A percentile compares a stretch with the other conserved stretches of the same genome.
Conservation (phyloP, 805 yeast genomes). For the Kluyveromyces aestuarii region DNA sequence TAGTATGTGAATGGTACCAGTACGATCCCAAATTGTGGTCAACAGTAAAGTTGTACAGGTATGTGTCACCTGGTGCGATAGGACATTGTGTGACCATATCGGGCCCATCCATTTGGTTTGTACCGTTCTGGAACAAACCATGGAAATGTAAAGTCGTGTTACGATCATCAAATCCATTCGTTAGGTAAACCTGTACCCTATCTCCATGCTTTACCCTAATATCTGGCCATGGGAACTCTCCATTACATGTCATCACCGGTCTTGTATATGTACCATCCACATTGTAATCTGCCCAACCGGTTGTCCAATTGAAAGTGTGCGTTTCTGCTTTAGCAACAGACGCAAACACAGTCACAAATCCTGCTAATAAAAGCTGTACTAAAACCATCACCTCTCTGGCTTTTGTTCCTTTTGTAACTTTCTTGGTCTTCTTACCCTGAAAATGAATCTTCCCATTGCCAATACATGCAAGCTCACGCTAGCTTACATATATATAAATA, state of each 20-base stretch:
- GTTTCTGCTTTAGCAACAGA: slow-evolving; percentile 26
- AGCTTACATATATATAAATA: not conserved
- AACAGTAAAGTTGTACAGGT: slow-evolving; percentile 82
- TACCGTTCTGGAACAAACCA: slow-evolving; percentile 71
- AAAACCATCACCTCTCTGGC: not conserved
- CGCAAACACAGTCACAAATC: not conserved
- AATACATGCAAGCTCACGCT: not conserved
- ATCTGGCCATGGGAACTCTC: slow-evolving; percentile 77
- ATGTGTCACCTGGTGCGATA: slow-evolving; percentile 65
- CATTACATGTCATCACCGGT: slow-evolving; percentile 37
- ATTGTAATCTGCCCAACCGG: slow-evolving; percentile 45
- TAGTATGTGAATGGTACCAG: slow-evolving; percentile 96
- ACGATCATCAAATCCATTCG: slow-evolving; percentile 58
- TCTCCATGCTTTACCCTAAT: slow-evolving; percentile 74
- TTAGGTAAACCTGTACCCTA: slow-evolving; percentile 58
- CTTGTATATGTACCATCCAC: slow-evolving; percentile 34
- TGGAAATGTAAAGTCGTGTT: slow-evolving; percentile 79
- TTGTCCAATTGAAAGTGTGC: slow-evolving; percentile 55
- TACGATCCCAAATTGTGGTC: slow-evolving; percentile 74
- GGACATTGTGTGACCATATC: slow-evolving; percentile 86
- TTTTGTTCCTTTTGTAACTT: not conserved
- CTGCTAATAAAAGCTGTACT: not conserved
- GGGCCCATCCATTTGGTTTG: slow-evolving; percentile 85
- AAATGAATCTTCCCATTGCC: not conserved
- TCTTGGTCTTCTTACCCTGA: not conserved